These are phyloP conservation scores for Neopestalotiopsis sp. DNA, from an alignment of 2,329 filamentous ascomycete species.

Conservation along the genomic window DNA sequence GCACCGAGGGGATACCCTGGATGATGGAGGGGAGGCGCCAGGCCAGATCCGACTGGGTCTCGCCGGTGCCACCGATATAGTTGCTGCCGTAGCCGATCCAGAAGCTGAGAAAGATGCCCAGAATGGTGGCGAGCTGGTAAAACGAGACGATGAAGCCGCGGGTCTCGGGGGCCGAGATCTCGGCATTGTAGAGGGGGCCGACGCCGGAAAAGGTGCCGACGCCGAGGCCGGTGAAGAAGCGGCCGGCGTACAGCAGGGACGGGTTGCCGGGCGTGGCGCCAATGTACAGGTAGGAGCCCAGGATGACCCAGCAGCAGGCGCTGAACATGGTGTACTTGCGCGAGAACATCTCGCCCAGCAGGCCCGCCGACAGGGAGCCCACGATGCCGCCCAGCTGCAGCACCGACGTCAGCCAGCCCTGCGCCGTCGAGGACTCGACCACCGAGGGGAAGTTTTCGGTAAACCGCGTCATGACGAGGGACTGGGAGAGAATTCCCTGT, in stretches of 20 bases:
- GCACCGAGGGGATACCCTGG: constrained; percentile 32
- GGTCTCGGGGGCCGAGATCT: constrained; percentile 28
- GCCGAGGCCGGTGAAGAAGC: constrained; percentile 59
- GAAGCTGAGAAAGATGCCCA: constrained; percentile 34
- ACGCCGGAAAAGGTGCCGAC: constrained; percentile 43
- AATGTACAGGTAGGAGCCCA: constrained; percentile 52
- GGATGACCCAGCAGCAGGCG: constrained; percentile 46
- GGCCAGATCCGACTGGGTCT: constrained; percentile 31
- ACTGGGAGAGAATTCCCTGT: constrained; percentile 59
- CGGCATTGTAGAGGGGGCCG: constrained; percentile 29
- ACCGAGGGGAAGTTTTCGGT: constrained; percentile 53
- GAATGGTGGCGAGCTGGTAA: constrained; percentile 32
- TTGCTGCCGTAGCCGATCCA: constrained; percentile 36
- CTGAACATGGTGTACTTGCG: constrained; percentile 59
- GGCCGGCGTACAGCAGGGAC: constrained; percentile 55
- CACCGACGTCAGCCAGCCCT: constrained; percentile 48
- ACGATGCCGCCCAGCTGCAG: constrained; percentile 63
- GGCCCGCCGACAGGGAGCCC: constrained; percentile 57
- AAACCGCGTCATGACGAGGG: constrained; percentile 58
- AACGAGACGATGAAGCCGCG: constrained; percentile 25
- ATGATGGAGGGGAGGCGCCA: constrained; percentile 36
- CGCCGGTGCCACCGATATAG: constrained; percentile 32
- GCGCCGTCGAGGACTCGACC: constrained; percentile 49
- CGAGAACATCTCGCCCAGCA: constrained; percentile 56
- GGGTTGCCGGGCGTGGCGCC: constrained; percentile 48